phyloP scores from a whole-genome alignment of 2,329 filamentous ascomycete genomes.

The Penicillium sp. region DNA sequence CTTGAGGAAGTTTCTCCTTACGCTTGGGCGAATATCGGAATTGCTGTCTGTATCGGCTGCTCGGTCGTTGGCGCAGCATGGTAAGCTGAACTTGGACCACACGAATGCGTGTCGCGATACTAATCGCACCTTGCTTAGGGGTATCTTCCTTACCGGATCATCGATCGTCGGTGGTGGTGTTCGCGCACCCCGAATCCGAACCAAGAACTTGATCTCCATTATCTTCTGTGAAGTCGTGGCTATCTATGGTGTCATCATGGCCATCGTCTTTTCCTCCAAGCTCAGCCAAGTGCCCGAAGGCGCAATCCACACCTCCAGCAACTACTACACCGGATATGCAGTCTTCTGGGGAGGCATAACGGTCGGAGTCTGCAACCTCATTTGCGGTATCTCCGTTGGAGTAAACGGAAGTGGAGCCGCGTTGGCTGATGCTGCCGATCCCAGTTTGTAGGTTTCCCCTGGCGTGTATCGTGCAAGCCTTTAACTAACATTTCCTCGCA shows the following conservation, averaged over 20 bases:
- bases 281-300: constrained; percentile 67
- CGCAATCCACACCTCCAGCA: constrained; percentile 70
- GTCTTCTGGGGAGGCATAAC: constrained; percentile 95
- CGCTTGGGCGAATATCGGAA: constrained; percentile 88
- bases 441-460: constrained; percentile 69
- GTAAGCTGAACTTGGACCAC: constrained; percentile 52
- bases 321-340: constrained; percentile 93
- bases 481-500: constrained; percentile 39
- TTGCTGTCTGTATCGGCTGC: constrained; percentile 90
- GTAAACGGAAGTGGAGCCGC: constrained; percentile 98
- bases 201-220: constrained; percentile 99
- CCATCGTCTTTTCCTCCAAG: constrained; percentile 95
- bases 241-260: constrained; percentile 99
- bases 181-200: constrained; percentile 93
- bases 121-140: constrained; percentile 60
- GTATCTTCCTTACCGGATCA: constrained; percentile 97
- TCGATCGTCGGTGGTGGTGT: constrained; percentile 97
- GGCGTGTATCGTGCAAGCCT: neutral
- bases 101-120: neutral
- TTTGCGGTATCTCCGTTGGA: constrained; percentile 94
- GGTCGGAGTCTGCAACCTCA: constrained; percentile 91
- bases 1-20: constrained; percentile 93
- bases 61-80: constrained; percentile 97
- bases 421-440: constrained; percentile 90
- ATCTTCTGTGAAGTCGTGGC: constrained; percentile 99